A percentile compares a stretch with the other conserved stretches of the same genome.
phyloP scores from a whole-genome alignment of 2,329 filamentous ascomycete genomes.

The Colletotrichum australisinense region DNA sequence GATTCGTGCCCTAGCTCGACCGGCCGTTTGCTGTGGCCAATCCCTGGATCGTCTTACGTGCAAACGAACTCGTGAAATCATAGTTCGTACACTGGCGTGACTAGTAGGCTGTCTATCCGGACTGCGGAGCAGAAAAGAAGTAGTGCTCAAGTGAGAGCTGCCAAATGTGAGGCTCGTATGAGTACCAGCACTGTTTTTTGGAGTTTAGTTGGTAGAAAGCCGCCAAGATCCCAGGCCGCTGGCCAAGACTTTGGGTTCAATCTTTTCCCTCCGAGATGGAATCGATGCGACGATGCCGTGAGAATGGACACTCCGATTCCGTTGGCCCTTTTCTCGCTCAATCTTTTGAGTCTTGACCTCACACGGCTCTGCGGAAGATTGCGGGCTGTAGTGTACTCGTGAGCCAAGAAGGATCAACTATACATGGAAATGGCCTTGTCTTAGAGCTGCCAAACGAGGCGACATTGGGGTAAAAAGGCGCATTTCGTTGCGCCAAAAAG shows the following conservation, averaged over 20 bases:
- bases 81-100: not conserved
- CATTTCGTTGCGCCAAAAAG: slow-evolving; percentile 13
- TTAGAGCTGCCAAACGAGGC: slow-evolving; percentile 25
- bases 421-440: slow-evolving; percentile 29
- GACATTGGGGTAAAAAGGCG: slow-evolving; percentile 28
- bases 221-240: not conserved
- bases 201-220: slow-evolving; percentile 5
- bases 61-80: not conserved
- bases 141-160: not conserved
- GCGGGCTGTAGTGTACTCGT: not conserved
- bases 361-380: slow-evolving; percentile 29
- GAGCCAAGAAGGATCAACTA: slow-evolving; percentile 31
- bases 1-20: slow-evolving; percentile 19
- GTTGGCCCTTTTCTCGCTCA: slow-evolving; percentile 19
- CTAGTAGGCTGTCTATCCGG: too few relatives aligned
- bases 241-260: slow-evolving; percentile 23
- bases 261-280: slow-evolving; percentile 1
- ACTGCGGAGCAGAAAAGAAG: not conserved
- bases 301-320: not conserved
- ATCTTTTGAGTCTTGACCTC: slow-evolving; percentile 4
- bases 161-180: not conserved
- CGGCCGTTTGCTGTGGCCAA: slow-evolving; percentile 1
- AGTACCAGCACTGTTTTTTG: not conserved
- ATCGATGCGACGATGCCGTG: slow-evolving; percentile 15
- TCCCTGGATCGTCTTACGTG: slow-evolving; percentile 17